Conservation (phyloP, 768 basidiomycete genomes). For the Collybia mongolica region DNA sequence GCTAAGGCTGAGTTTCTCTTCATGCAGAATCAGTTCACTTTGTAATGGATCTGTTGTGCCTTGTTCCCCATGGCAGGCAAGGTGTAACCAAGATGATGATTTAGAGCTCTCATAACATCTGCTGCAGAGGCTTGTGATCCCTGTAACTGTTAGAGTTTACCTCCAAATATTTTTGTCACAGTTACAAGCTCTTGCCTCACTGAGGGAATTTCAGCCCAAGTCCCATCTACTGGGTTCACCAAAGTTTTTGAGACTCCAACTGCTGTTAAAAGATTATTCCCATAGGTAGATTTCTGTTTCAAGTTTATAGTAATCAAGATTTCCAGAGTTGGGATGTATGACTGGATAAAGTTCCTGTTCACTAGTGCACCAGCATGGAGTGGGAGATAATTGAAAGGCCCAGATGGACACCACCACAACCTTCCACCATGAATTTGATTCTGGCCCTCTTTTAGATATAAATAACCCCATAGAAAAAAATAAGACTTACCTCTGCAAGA, state of each 20-base stretch:
- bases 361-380: conserved; percentile 15
- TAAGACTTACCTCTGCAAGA: neutral
- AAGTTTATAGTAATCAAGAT: conserved; percentile 8
- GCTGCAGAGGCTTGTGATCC: no score
- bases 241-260: no score
- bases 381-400: conserved; percentile 19
- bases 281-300: neutral
- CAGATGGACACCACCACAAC: conserved; percentile 18
- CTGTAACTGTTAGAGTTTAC: no score
- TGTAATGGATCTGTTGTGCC: conserved; percentile 6
- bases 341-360: neutral
- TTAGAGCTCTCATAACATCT: no score
- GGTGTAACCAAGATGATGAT: conserved; percentile 14
- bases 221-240: no score
- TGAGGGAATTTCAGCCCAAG: no score
- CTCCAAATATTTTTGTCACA: no score
- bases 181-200: no score
- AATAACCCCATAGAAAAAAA: no score
- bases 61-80: conserved; percentile 29
- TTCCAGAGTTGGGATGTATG: conserved; percentile 7
- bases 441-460: neutral
- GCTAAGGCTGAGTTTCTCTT: conserved; percentile 6
- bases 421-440: neutral
- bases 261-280: no score
- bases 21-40: neutral